phyloP scores from a whole-genome alignment of 2,329 filamentous ascomycete genomes.

The Fusarium sp. region DNA sequence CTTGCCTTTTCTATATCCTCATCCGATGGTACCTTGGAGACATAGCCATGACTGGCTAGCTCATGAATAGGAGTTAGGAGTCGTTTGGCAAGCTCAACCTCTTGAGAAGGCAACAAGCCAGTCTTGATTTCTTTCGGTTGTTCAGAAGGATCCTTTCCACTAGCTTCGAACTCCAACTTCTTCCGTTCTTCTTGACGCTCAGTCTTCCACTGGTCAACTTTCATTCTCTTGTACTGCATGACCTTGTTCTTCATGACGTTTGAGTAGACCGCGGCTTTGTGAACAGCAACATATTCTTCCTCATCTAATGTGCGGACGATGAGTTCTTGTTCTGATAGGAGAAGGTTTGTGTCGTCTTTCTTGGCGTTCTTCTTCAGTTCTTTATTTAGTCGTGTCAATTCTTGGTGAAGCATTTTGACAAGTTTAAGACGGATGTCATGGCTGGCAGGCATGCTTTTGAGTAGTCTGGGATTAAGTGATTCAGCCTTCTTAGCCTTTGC shows the following conservation, averaged over 20 bases:
- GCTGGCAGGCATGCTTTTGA: conserved; percentile 67
- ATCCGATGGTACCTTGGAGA: conserved; percentile 72
- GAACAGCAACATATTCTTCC: conserved; percentile 78
- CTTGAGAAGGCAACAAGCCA: conserved; percentile 73
- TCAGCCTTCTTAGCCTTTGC: conserved; percentile 55
- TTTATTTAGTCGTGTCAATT: conserved; percentile 74
- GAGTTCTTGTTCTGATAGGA: conserved; percentile 72
- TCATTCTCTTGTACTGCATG: conserved; percentile 80
- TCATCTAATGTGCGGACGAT: conserved; percentile 78
- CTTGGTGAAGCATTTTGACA: conserved; percentile 71
- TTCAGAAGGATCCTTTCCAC: conserved; percentile 48
- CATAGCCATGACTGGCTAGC: conserved; percentile 79
- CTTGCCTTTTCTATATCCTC: conserved; percentile 74
- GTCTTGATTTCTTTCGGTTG: conserved; percentile 70
- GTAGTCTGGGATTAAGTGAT: conserved; percentile 73
- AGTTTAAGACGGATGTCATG: conserved; percentile 67
- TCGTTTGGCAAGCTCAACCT: conserved; percentile 71
- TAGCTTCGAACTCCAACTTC: conserved; percentile 47
- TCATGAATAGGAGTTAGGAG: conserved; percentile 72
- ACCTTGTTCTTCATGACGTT: conserved; percentile 88
- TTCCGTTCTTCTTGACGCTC: conserved; percentile 61
- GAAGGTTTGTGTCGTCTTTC: conserved; percentile 61
- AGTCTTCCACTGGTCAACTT: conserved; percentile 74
- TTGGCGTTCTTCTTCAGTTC: conserved; percentile 65
- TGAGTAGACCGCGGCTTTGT: conserved; percentile 76